Percentiles rank a stretch among this genome's conserved stretches.
Evolutionary conservation across 208 protist genomes (phyloP).

Genomic region (Leishmania turanica): DNA sequence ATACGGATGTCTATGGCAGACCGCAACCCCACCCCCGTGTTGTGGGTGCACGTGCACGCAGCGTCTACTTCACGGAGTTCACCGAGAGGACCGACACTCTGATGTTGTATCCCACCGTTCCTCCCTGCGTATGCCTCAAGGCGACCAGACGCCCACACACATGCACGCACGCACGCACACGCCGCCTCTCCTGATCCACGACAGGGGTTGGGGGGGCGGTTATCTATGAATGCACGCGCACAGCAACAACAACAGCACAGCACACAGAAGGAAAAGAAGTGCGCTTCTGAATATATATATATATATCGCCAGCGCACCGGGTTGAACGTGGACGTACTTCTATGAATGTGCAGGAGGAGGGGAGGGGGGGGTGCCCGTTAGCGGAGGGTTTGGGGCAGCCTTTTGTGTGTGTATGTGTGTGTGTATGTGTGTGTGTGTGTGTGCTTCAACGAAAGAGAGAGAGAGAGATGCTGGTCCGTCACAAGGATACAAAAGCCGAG

Average conservation of each 20-base stretch:
- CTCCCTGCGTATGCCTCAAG: background rate
- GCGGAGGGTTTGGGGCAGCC: background rate
- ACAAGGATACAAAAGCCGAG: background rate
- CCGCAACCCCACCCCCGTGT: background rate
- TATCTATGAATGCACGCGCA: background rate
- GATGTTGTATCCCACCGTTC: background rate
- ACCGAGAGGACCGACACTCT: background rate
- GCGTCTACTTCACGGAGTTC: background rate
- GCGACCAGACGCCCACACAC: background rate
- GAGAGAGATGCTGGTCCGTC: background rate
- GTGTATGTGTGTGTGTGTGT: background rate
- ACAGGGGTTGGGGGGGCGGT: too few relatives aligned
- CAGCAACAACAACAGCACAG: background rate
- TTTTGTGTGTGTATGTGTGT: background rate
- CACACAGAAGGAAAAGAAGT: conserved; percentile 2
- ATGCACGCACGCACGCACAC: background rate
- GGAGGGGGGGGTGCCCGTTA: background rate
- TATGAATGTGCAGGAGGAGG: conserved; percentile 5
- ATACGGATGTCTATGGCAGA: background rate
- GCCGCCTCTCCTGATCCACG: background rate
- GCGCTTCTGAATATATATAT: background rate
- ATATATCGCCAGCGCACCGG: conserved; percentile 5
- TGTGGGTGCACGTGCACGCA: background rate
- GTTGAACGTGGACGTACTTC: background rate
- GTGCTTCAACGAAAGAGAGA: background rate